Base-by-base conservation (phyloP, 2,329 filamentous ascomycete species). In the Penicillium sp. region DNA sequence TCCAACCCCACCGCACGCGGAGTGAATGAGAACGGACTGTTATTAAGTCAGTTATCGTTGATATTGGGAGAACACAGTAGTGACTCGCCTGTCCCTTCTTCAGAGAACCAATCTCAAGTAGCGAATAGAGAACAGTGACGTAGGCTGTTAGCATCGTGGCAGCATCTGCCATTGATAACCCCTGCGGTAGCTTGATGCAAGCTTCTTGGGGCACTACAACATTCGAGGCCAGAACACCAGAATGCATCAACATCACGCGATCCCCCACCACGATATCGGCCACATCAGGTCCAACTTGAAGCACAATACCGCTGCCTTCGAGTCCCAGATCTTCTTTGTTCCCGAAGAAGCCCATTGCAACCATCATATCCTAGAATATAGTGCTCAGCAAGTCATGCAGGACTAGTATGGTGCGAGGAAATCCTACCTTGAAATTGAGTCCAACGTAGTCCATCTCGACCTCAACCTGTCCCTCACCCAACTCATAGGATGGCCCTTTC, bases 241-340 rank as follows among this genome's bases (percentile, higher is more conserved):
- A 40, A n/a, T 56, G 46, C 20, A 60, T 52, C 2, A 59, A 35
- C 9, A 67, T 57, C 0, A 76, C 70, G 22, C 63, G 55, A 32
- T 76, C 72, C 3, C 73, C 74, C 6, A 62, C 50, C 2, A 50
- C 31, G 5, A 74, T 45, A 18, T 59, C 53, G 1, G 47, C 57
- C 14, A 72, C 68, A 8, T 53, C 58, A 4, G 45, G 47, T 14
- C 74, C 74, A 2, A 72, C 58, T 11, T 50, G 47, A 24, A 58
- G 63, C n/a, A 76, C 61, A 14, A 72, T 50, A 20, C 73, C 73
- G 45, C 60, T 63, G 2, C 63, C 70, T 34, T 76, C 73, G 1
- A 71, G 38, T 1, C 73, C 72, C 2, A 74, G 44, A 10, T 62
- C 50, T 5, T 61, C 58, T 4, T 55, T 55, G 2, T 51, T 59